Base-by-base conservation (phyloP, 2,329 filamentous ascomycete species). In the Penicillium sp. region DNA sequence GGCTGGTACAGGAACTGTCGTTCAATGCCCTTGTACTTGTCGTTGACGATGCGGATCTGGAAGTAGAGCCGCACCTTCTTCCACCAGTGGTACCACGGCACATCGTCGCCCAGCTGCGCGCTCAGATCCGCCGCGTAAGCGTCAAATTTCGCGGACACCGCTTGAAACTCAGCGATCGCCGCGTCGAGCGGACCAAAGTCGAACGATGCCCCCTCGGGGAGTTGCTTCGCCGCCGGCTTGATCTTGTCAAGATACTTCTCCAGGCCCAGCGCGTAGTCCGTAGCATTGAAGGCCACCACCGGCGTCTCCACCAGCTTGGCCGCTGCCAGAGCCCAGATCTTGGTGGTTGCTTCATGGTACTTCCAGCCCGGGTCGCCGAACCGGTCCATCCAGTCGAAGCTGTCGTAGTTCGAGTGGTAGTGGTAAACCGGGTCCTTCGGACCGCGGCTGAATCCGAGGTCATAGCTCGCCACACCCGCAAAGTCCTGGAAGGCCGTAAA, bases 381-480 rank as follows among this genome's bases (percentile, higher is more conserved):
- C 3, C 74, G 83, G 13, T 83, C 77, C 86, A 93, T 93, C 88
- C 88, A 94, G 60, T 84, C 74, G 64, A 87, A 90, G 31, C 79
- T 86, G 63, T 94, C 88, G 63, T 90, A 94, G 69, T 93, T 91
- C 54, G 80, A 74, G 60, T 94, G 87, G 62, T 93, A 94, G 67
- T 88, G 85, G 61, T 88, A 87, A 39, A 77, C 72, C 49, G 75
- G 67, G 38, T 77, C 75, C 1, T 69, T 63, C 0, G 57, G 51
- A 22, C 68, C 68, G 6, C 58, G 63, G 15, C 65, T 66, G 61
- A 86, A 87, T 24, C 78, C 77, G 44, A 87, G 74, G 61, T 87
- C 81, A 12, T 86, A 64, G 54, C 77, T 81, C 7, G 84, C 77
- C 35, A 88, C 73, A 39, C 84, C 85, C 0, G 81, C 82, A 58